Conservation (phyloP, 345 rosid species). For the Dovyalis caffra region DNA sequence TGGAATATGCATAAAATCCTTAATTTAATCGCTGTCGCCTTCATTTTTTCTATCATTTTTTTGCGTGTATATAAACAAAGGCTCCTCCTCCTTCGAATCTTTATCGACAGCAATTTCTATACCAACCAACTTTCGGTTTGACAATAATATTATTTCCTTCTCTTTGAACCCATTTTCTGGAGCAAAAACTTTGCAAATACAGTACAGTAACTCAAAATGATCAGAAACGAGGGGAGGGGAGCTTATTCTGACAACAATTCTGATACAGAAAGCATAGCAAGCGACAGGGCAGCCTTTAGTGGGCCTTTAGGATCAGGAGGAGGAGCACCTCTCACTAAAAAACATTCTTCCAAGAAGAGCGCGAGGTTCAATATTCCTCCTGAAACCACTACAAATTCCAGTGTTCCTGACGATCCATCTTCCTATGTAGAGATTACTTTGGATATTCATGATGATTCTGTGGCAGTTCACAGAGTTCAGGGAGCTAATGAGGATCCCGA, state of each 20-base stretch:
- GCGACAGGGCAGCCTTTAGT: constrained; percentile 62
- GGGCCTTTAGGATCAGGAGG: constrained; percentile 56
- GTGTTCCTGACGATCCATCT: constrained; percentile 25
- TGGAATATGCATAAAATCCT: background rate
- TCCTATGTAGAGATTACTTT: constrained; percentile 80
- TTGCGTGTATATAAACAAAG: background rate
- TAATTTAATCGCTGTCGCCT: background rate
- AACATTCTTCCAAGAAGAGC: constrained; percentile 68
- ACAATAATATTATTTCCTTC: background rate
- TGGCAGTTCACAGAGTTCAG: constrained; percentile 86
- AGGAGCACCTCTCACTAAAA: constrained; percentile 23
- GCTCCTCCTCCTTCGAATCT: background rate
- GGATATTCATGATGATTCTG: constrained; percentile 72
- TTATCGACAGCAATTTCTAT: background rate
- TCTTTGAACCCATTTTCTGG: background rate
- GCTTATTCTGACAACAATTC: constrained; percentile 56
- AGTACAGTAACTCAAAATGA: background rate
- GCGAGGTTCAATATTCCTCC: constrained; percentile 71
- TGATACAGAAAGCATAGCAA: constrained; percentile 60
- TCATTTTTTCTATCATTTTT: background rate
- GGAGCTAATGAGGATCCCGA: constrained; percentile 74
- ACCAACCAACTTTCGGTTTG: background rate
- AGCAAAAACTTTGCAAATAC: background rate
- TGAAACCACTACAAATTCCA: constrained; percentile 19
- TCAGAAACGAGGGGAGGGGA: constrained; percentile 44